A percentile compares a stretch with the other conserved stretches of the same genome.
phyloP scores from a whole-genome alignment of 1,139 yeast genomes.

The Suhomyces chickasaworum region DNA sequence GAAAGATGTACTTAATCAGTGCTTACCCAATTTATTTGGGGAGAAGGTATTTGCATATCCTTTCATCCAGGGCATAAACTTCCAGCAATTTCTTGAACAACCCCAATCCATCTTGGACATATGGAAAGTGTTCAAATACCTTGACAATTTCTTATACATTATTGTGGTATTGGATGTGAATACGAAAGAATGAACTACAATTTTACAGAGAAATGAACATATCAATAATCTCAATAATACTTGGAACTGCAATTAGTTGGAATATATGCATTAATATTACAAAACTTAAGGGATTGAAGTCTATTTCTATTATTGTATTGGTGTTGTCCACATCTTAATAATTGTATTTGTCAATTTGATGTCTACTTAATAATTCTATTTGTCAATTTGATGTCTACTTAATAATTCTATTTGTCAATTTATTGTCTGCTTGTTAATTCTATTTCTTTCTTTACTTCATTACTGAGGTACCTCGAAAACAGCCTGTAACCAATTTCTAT shows the following conservation, averaged over 20 bases:
- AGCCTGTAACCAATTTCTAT: conserved; percentile 95
- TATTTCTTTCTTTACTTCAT: too few relatives aligned
- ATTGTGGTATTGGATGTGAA: conserved; percentile 28
- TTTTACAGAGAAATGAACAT: too few relatives aligned
- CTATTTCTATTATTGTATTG: too few relatives aligned
- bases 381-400: too few relatives aligned
- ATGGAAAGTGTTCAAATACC: conserved; percentile 55
- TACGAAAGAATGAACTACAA: too few relatives aligned
- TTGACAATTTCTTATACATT: conserved; percentile 80
- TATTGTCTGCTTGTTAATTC: conserved; percentile 1
- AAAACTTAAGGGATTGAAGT: too few relatives aligned
- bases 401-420: too few relatives aligned
- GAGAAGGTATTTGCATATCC: conserved; percentile 39
- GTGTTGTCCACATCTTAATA: too few relatives aligned
- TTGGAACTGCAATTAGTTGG: background rate
- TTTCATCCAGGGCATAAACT: conserved; percentile 64
- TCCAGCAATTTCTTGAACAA: conserved; percentile 44
- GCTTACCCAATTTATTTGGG: conserved; percentile 24
- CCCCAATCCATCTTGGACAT: conserved; percentile 42
- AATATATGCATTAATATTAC: too few relatives aligned
- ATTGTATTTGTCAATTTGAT: too few relatives aligned
- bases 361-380: too few relatives aligned
- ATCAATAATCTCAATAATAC: too few relatives aligned
- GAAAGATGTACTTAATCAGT: conserved; percentile 30
- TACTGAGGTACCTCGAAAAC: conserved; percentile 47